A percentile compares a stretch with the other conserved stretches of the same genome.
phyloP scores from a whole-genome alignment of 495 filamentous ascomycete species.

The Penicillium malachiteum region DNA sequence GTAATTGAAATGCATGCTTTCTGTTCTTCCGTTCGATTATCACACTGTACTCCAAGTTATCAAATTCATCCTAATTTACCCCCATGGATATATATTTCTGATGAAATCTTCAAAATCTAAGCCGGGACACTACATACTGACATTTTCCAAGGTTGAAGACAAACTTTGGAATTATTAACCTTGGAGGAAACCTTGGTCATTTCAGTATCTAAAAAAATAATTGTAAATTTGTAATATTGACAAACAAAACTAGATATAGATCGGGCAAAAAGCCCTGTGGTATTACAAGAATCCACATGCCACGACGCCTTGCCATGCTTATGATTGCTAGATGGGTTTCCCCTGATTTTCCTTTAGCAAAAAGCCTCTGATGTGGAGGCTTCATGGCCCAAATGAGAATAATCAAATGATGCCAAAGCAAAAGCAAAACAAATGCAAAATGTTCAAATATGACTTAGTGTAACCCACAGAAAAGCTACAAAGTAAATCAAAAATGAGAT shows the following conservation, averaged over 20 bases:
- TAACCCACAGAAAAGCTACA: neutral
- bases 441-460: neutral
- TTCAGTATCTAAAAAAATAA: neutral
- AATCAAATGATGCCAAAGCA: neutral
- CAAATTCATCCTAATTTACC: too few species aligned
- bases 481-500: slow-evolving; percentile 2
- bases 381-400: slow-evolving; percentile 1
- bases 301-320: slow-evolving; percentile 42
- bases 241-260: slow-evolving; percentile 12
- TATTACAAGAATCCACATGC: slow-evolving; percentile 17
- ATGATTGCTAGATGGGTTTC: neutral
- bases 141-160: too few species aligned
- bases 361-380: neutral
- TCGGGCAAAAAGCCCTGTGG: slow-evolving; percentile 12
- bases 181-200: too few species aligned
- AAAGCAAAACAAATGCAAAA: slow-evolving; percentile 1
- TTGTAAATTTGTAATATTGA: slow-evolving; percentile 13
- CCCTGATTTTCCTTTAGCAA: neutral
- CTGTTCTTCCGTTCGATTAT: too few species aligned
- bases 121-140: too few species aligned
- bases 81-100: too few species aligned
- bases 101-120: too few species aligned
- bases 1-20: neutral
- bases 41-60: too few species aligned
- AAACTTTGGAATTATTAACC: too few species aligned